These are phyloP conservation scores for Parietaria judaica DNA, from an alignment of 306 rosid genomes.

Conservation along the genomic window DNA sequence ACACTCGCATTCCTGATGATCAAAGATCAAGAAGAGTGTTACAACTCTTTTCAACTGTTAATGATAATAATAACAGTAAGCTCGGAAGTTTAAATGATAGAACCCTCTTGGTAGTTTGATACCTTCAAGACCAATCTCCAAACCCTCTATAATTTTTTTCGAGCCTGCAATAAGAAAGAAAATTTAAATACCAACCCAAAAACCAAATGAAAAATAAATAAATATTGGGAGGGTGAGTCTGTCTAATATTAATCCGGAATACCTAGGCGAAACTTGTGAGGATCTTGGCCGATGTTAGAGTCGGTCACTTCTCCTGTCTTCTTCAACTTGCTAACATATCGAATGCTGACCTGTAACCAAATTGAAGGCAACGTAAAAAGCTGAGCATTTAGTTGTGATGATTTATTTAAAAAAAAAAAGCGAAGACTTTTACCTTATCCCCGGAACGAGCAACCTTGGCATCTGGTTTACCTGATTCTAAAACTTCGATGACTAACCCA, in stretches of 20 bases:
- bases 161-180: slow-evolving; percentile 40
- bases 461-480: slow-evolving; percentile 49
- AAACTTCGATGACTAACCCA: slow-evolving; percentile 51
- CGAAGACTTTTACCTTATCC: slow-evolving; percentile 41
- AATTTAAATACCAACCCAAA: not conserved
- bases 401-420: too few relatives aligned
- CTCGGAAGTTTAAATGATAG: not conserved
- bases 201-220: not conserved
- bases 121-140: slow-evolving; percentile 87
- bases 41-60: not conserved
- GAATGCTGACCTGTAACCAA: slow-evolving; percentile 58
- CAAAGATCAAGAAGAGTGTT: slow-evolving; percentile 5
- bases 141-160: slow-evolving; percentile 52
- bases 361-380: slow-evolving; percentile 1
- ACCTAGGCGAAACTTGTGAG: slow-evolving; percentile 85
- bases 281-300: slow-evolving; percentile 36
- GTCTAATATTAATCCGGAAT: slow-evolving; percentile 9
- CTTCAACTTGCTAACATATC: slow-evolving; percentile 59
- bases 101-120: slow-evolving; percentile 3
- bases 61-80: not conserved
- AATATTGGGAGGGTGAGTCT: slow-evolving; percentile 3
- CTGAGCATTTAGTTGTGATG: too few relatives aligned
- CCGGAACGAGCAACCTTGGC: slow-evolving; percentile 60
- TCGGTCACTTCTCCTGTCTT: slow-evolving; percentile 44
- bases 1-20: slow-evolving; percentile 69